A percentile compares a stretch with the other conserved stretches of the same genome.
Evolutionary conservation across 768 basidiomycete genomes (phyloP).

Genomic region (Pulveroboletus sp.): DNA sequence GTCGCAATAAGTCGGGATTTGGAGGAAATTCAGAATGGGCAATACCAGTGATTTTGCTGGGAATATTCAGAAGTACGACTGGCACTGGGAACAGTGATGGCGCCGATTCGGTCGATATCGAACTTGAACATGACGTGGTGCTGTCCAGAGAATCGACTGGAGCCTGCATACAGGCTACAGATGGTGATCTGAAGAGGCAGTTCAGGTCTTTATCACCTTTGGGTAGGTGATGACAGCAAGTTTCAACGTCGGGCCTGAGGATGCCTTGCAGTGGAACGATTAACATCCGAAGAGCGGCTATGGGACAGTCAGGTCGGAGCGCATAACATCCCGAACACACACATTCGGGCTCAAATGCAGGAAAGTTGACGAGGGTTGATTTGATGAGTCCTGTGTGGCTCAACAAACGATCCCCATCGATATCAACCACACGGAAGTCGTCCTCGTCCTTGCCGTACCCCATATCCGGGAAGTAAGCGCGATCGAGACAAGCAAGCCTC

Average conservation of each 20-base stretch:
- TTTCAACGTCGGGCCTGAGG: slow-evolving; percentile 63
- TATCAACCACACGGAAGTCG: slow-evolving; percentile 63
- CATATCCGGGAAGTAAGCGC: slow-evolving; percentile 17
- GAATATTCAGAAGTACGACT: slow-evolving; percentile 50
- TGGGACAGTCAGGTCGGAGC: not conserved
- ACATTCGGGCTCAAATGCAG: slow-evolving; percentile 76
- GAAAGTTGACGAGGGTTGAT: slow-evolving; percentile 65
- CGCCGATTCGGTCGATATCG: slow-evolving; percentile 69
- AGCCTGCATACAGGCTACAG: slow-evolving; percentile 38
- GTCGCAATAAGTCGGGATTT: slow-evolving; percentile 58
- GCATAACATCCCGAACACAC: slow-evolving; percentile 33
- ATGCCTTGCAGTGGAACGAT: slow-evolving; percentile 82
- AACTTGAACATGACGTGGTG: slow-evolving; percentile 58
- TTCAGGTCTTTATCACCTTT: slow-evolving; percentile 38
- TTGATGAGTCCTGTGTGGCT: not conserved
- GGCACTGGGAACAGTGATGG: slow-evolving; percentile 78
- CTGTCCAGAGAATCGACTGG: slow-evolving; percentile 82
- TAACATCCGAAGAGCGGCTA: slow-evolving; percentile 77
- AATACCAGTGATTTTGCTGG: slow-evolving; percentile 39
- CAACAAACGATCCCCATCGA: slow-evolving; percentile 34
- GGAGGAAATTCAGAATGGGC: slow-evolving; percentile 61
- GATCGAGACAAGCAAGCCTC: too few species aligned
- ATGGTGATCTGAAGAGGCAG: not conserved
- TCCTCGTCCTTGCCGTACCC: slow-evolving; percentile 80
- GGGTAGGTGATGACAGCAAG: slow-evolving; percentile 74